Conservation (phyloP, 2,329 filamentous ascomycete species). For the Cladosporium halotolerans region DNA sequence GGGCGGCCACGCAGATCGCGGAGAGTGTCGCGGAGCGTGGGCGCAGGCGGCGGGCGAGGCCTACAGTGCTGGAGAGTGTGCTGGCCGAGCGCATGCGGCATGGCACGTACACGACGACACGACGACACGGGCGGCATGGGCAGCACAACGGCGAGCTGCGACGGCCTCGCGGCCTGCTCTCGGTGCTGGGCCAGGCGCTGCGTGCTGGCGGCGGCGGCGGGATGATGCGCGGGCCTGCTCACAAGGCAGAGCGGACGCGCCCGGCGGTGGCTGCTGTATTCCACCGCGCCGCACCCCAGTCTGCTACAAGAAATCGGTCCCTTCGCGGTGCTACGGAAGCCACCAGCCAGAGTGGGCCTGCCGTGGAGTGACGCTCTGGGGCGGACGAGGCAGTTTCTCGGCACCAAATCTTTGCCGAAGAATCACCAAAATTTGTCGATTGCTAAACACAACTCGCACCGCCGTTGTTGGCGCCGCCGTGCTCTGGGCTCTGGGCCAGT, state of each 20-base stretch:
- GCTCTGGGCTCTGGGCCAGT: neutral
- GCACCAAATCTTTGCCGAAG: slow-evolving; percentile 7
- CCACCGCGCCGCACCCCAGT: no score
- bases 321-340: no score
- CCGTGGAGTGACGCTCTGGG: slow-evolving; percentile 9
- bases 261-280: no score
- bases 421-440: slow-evolving; percentile 8
- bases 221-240: slow-evolving; percentile 1
- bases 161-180: no score
- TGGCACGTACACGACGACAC: neutral
- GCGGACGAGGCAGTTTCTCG: slow-evolving; percentile 7
- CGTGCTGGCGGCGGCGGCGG: neutral
- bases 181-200: no score
- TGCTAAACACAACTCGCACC: no score
- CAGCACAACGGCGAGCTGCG: no score
- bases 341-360: neutral
- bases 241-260: neutral
- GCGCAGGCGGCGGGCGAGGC: neutral
- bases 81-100: no score
- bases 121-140: no score
- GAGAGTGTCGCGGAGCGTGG: neutral
- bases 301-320: no score
- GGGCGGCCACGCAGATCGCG: slow-evolving; percentile 5
- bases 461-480: neutral
- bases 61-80: neutral